Evolutionary conservation across 352 stramenopile species (phyloP), one percentile per base, ranked within the genome.

Genomic region (Phytophthora syringae): DNA sequence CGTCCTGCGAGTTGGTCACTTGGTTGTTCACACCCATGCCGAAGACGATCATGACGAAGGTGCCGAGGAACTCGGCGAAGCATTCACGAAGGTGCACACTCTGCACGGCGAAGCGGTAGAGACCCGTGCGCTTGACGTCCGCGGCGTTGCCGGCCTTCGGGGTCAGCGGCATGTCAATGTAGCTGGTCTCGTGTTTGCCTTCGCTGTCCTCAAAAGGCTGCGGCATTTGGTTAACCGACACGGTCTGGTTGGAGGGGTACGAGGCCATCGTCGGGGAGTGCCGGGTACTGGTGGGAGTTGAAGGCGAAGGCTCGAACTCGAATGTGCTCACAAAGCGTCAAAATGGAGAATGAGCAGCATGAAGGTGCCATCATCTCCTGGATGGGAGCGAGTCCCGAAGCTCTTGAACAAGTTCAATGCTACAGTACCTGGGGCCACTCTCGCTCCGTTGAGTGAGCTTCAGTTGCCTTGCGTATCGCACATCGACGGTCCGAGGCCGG

Each of bases 1-100:
- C n/a, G n/a, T n/a, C n/a, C n/a, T n/a, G n/a, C n/a, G n/a, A n/a
- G n/a, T n/a, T n/a, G n/a, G n/a, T n/a, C 18, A 86, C 74, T 64
- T 90, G 76, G 54, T 80, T 76, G 64, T 83, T 83, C 6, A 87
- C 80, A 36, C 79, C 81, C 45, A 78, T 72, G 37, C 81, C 79
- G 67, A 90, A 90, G 9, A 68, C 50, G 63, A 90, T 74, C 62
- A 84, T 67, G 43, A 81, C 60, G 48, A 78, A 72, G 13, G 76
- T 79, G 51, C 69, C 72, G 22, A 85, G 70, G 64, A 81, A 82
- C 59, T 83, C 77, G 44, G 71, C 71, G 20, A 81, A 32, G 52
- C 77, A 83, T 5, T 84, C 67, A 22, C 68, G 64, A 16, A 75
- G 20, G 39, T 76, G 74, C 71, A 63, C 57, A 32, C 67, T 76